Evolutionary conservation across 495 filamentous ascomycete species (phyloP).

Genomic region (Aspergillus sparsus): DNA sequence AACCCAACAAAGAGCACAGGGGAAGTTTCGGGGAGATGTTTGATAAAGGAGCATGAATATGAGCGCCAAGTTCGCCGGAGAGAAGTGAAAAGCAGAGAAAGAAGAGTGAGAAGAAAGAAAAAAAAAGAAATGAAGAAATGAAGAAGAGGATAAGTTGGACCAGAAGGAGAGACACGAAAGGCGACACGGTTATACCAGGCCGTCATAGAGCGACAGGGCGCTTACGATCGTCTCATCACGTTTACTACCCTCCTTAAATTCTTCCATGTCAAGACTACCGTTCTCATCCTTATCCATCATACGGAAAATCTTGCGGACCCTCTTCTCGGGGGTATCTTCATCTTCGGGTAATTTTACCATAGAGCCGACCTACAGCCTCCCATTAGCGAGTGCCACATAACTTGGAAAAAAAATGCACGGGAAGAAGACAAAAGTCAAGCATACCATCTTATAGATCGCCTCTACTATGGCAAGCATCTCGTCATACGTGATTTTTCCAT

Average conservation of each 20-base stretch:
- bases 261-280: constrained; percentile 85
- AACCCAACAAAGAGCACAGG: no score
- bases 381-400: constrained; percentile 15
- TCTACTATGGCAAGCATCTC: constrained; percentile 99
- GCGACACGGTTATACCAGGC: constrained; percentile 64
- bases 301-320: constrained; percentile 95
- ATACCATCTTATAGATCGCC: constrained; percentile 99
- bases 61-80: no score
- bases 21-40: no score
- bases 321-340: constrained; percentile 98
- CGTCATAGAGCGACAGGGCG: constrained; percentile 93
- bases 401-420: neutral
- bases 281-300: constrained; percentile 99
- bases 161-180: neutral
- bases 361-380: constrained; percentile 73
- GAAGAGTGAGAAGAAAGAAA: no score
- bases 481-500: constrained; percentile 97
- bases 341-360: constrained; percentile 99
- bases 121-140: no score
- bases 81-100: no score
- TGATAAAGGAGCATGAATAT: no score
- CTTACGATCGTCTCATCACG: constrained; percentile 99
- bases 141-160: no score
- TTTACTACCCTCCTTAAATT: constrained; percentile 99
- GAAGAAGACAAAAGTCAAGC: constrained; percentile 12